phyloP scores from a whole-genome alignment of 1,284 basidiomycete species.

The Thelephora terrestris region DNA sequence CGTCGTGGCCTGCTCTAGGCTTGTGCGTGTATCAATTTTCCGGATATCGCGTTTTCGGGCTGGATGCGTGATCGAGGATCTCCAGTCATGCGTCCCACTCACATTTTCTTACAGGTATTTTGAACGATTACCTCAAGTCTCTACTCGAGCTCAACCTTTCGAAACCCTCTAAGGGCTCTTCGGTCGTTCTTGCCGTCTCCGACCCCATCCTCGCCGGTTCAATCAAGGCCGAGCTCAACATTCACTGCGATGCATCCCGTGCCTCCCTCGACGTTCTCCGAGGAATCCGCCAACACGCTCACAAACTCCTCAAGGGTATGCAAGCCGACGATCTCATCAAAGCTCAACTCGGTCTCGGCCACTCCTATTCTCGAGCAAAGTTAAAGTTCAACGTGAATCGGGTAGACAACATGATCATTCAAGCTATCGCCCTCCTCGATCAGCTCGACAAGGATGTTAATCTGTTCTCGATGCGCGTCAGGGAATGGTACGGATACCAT shows the following conservation, averaged over 20 bases:
- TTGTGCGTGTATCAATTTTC: background rate
- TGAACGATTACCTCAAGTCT: constrained; percentile 82
- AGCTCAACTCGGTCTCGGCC: constrained; percentile 94
- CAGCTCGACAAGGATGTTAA: constrained; percentile 99
- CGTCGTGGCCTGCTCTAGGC: background rate
- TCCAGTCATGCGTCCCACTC: no score
- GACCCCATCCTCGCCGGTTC: constrained; percentile 74
- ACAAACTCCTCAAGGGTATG: constrained; percentile 86
- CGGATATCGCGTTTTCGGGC: background rate
- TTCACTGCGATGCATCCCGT: constrained; percentile 87
- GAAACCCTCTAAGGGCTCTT: constrained; percentile 74
- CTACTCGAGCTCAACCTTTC: constrained; percentile 86
- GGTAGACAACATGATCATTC: constrained; percentile 99
- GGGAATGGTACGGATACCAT: constrained; percentile 99
- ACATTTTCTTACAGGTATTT: constrained; percentile 47
- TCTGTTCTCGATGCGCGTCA: constrained; percentile 95
- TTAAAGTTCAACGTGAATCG: constrained; percentile 99
- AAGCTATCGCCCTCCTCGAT: constrained; percentile 96
- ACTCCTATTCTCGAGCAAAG: constrained; percentile 96
- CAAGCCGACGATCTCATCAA: constrained; percentile 85
- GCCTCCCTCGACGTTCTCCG: constrained; percentile 84
- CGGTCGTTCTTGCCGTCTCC: constrained; percentile 75
- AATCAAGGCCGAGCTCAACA: constrained; percentile 70
- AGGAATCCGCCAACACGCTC: constrained; percentile 87
- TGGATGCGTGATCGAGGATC: no score